Conservation (phyloP, 192 early-diverging fungal genomes). For the Backusella liffmaniae region DNA sequence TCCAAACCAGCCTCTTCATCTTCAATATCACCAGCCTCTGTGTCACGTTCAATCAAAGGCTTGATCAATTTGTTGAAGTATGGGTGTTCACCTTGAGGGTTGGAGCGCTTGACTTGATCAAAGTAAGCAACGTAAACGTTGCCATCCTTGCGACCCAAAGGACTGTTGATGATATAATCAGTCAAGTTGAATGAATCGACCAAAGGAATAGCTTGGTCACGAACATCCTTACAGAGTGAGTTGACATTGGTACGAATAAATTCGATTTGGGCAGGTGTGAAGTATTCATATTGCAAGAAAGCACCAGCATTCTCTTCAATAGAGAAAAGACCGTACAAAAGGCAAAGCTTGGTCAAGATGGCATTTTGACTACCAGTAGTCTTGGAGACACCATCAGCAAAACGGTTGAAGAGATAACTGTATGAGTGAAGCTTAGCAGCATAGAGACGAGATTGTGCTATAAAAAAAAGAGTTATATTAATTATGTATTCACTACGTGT, state of each 20-base stretch:
- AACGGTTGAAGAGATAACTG: slow-evolving; percentile 82
- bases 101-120: slow-evolving; percentile 74
- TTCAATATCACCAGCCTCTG: slow-evolving; percentile 48
- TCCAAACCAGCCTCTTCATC: slow-evolving; percentile 48
- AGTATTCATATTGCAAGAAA: slow-evolving; percentile 88
- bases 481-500: neutral
- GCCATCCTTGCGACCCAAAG: slow-evolving; percentile 83
- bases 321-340: slow-evolving; percentile 82
- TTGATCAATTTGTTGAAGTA: slow-evolving; percentile 82
- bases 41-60: slow-evolving; percentile 67
- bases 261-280: slow-evolving; percentile 69
- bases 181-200: slow-evolving; percentile 88
- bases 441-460: slow-evolving; percentile 70
- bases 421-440: slow-evolving; percentile 84
- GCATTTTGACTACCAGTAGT: slow-evolving; percentile 61
- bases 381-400: slow-evolving; percentile 69
- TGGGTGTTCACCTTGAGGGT: slow-evolving; percentile 65
- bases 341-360: slow-evolving; percentile 70
- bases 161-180: slow-evolving; percentile 89
- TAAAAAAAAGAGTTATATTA: neutral
- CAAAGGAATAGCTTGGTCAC: slow-evolving; percentile 79
- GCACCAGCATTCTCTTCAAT: slow-evolving; percentile 81
- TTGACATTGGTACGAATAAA: slow-evolving; percentile 67
- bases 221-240: slow-evolving; percentile 62
- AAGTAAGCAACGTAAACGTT: slow-evolving; percentile 88